Percentiles rank a stretch among this genome's conserved stretches.
These are phyloP conservation scores for Scedosporium aurantiacum DNA, from an alignment of 2,329 filamentous ascomycete species.

Conservation along the genomic window DNA sequence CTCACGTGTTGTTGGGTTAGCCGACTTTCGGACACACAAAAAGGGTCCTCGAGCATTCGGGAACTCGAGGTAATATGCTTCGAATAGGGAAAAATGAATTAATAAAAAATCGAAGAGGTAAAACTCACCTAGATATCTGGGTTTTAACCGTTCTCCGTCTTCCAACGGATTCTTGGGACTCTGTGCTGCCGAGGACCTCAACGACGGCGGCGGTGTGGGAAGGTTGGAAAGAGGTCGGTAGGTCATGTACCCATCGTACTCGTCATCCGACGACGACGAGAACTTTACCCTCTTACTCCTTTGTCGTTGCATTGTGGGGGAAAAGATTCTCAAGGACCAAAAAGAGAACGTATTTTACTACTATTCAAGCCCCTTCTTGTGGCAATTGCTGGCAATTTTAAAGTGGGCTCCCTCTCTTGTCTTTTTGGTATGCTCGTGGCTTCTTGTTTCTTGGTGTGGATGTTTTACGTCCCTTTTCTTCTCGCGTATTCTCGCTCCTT, in stretches of 20 bases:
- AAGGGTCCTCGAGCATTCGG: background rate
- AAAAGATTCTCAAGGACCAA: background rate
- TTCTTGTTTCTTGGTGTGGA: background rate
- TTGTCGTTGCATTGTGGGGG: slow-evolving; percentile 2
- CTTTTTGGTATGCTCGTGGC: background rate
- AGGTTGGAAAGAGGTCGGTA: slow-evolving; percentile 58
- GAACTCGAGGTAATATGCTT: background rate
- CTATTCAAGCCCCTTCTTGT: too few species aligned
- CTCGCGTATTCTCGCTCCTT: background rate
- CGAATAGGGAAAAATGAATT: background rate
- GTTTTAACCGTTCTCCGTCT: slow-evolving; percentile 32
- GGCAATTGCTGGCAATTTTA: background rate
- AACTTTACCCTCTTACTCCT: slow-evolving; percentile 3
- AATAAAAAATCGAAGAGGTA: background rate
- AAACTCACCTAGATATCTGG: slow-evolving; percentile 25
- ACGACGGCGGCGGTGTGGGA: slow-evolving; percentile 53
- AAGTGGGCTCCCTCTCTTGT: background rate
- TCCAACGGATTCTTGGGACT: slow-evolving; percentile 16
- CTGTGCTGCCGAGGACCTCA: slow-evolving; percentile 27
- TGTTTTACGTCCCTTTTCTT: background rate
- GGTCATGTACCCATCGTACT: slow-evolving; percentile 46
- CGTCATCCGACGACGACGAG: slow-evolving; percentile 23
- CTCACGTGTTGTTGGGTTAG: slow-evolving; percentile 4
- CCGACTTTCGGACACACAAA: background rate
- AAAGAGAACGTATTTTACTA: background rate